phyloP scores from a whole-genome alignment of 805 yeast genomes.

The Candida adriatica region DNA sequence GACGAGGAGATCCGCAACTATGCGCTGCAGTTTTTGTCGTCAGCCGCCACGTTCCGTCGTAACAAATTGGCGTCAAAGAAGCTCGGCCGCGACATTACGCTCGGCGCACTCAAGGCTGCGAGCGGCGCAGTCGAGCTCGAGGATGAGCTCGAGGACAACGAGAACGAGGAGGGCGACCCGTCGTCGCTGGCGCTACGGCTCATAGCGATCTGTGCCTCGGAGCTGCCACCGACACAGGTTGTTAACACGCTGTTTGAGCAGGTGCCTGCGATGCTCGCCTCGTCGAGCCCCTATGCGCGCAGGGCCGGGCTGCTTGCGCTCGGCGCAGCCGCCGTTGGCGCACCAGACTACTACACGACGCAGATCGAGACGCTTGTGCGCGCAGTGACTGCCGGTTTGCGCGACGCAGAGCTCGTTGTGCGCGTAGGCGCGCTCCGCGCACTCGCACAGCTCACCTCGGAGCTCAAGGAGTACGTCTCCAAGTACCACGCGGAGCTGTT shows the following conservation, averaged over 20 bases:
- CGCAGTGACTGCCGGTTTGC: conserved; percentile 66
- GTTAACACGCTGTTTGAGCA: conserved; percentile 70
- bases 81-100: conserved; percentile 74
- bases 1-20: conserved; percentile 81
- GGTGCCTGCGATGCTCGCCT: conserved; percentile 48
- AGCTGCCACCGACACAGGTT: conserved; percentile 90
- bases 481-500: conserved; percentile 75
- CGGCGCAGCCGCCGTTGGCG: conserved; percentile 82
- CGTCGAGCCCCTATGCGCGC: conserved; percentile 68
- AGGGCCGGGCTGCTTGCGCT: conserved; percentile 81
- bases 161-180: conserved; percentile 86
- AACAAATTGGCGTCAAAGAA: conserved; percentile 72
- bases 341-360: conserved; percentile 83
- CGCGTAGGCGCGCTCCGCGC: conserved; percentile 82
- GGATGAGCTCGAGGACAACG: conserved; percentile 83
- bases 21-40: conserved; percentile 77
- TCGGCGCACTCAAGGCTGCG: conserved; percentile 68
- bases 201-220: conserved; percentile 69
- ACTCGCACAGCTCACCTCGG: conserved; percentile 69
- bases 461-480: conserved; percentile 79
- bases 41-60: conserved; percentile 74
- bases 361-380: conserved; percentile 72
- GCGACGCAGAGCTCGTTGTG: conserved; percentile 68
- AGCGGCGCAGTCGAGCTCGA: conserved; percentile 76
- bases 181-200: conserved; percentile 72